Base-by-base conservation (phyloP, 2,329 filamentous ascomycete species). In the Celoporthe dispersa region DNA sequence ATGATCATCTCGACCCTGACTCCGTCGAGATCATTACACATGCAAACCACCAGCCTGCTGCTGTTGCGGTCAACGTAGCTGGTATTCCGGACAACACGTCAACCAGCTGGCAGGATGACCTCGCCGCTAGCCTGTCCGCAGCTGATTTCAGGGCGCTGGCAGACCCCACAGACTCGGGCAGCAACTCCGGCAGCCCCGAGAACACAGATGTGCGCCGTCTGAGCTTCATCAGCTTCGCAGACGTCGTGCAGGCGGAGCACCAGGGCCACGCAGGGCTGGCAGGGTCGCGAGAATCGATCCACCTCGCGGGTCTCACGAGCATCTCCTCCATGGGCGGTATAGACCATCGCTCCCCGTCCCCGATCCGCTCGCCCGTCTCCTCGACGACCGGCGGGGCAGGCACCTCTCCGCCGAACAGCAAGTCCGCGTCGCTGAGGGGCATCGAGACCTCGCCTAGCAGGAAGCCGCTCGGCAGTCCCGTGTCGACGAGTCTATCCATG, bases 221-320 rank as follows among this genome's bases (percentile, higher is more conserved):
- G 72, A 96, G 92, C 79, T 98, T 98, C 82, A 97, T 98, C 78
- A 97, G 94, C 9, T 98, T 98, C 80, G 94, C 95, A 72, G 95
- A 98, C 76, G 94, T 98, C 12, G 94, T 98, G 55, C 94, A 97
- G 78, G 88, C 91, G 44, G 93, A 96, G 79, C 92, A 95, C 75
- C 92, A 95, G 76, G 87, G 90, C 70, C 83, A 84, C 44, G 82
- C 84, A 25, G 81, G 79, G 53, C 79, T 78, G 67, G 78, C 81
- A 51, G 85, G 87, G 62, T 90, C 86, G 74, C 85, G 91, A 73
- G 92, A 95, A 71, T 91, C 90, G 68, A 85, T 92, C 69, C 90
- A 94, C 78, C 81, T 91, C 70, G 87, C 88, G 65, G 91, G 91
- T 16, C 81, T 92, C 28, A 90, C 90, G 9, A 89, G 89, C 60